Percentiles rank a stretch among this genome's conserved stretches.
Evolutionary conservation across 495 filamentous ascomycete species (phyloP).

Genomic region (Penicillium canariense): DNA sequence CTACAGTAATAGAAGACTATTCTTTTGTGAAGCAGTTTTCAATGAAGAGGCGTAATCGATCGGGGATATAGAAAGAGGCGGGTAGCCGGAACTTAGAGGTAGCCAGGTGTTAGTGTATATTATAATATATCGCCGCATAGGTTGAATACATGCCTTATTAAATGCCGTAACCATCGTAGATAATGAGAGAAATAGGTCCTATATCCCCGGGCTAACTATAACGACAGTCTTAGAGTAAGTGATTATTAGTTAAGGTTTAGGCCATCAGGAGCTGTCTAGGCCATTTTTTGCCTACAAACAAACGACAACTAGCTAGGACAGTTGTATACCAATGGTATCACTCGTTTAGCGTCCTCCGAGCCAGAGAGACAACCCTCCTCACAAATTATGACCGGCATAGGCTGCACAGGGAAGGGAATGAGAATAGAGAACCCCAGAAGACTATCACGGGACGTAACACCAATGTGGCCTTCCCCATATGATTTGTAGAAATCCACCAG

Average conservation of each 20-base stretch:
- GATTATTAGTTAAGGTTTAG: conserved; percentile 16
- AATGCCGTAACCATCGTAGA: conserved; percentile 10
- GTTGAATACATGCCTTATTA: conserved; percentile 3
- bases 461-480: conserved; percentile 3
- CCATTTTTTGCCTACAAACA: conserved; percentile 12
- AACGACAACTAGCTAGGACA: conserved; percentile 3
- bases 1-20: conserved; percentile 13
- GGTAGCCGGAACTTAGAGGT: background rate
- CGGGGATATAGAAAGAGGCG: background rate
- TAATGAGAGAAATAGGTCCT: conserved; percentile 16
- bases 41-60: background rate
- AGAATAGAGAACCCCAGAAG: conserved; percentile 6
- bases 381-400: conserved; percentile 9
- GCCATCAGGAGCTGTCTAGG: conserved; percentile 6
- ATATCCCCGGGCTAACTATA: conserved; percentile 8
- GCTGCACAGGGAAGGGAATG: conserved; percentile 4
- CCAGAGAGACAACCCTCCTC: conserved; percentile 10
- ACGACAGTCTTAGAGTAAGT: conserved; percentile 11
- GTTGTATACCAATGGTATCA: conserved; percentile 8
- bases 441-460: conserved; percentile 1
- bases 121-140: conserved; percentile 9
- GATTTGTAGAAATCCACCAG: too few species aligned
- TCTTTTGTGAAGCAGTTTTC: background rate
- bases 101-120: conserved; percentile 4
- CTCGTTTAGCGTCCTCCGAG: conserved; percentile 12